Evolutionary conservation across 1,284 basidiomycete genomes (phyloP), one percentile per base, ranked within the genome.

Genomic region (Boletus semigastroideus): DNA sequence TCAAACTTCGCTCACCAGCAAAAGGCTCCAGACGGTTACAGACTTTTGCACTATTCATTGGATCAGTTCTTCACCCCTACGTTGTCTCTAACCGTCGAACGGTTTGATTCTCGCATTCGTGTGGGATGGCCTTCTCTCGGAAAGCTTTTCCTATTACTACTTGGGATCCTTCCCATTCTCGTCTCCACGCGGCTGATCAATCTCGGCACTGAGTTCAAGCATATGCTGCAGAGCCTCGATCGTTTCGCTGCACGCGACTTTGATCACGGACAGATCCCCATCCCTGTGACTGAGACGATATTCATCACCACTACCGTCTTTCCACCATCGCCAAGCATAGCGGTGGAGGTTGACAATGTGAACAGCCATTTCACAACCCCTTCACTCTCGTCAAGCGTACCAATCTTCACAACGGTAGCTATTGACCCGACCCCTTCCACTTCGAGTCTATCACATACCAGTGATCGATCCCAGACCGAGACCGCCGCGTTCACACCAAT

Each of bases 11-110:
- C 54, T 37, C 56, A 68, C 22, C 63, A 69, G 14, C 57, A 58
- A 43, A 60, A 63, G 61, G 46, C 53, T 16, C 46, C 49, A 34
- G 52, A 52, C 2, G 53, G 69, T 19, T 70, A 69, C 53, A 74
- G 71, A 56, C 66, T 87, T 10, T 66, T 83, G 28, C 80, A 82
- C 52, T 81, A 78, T 59, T 78, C 78, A 5, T 59, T 83, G 60
- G 72, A 76, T 42, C 78, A 78, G 48, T 79, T 78, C 59, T 84
- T 83, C 64, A 76, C 78, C 60, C 82, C 85, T 4, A 71, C 71
- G 25, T 62, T 86, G 22, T 74, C 72, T 41, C 54, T 83, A 28
- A 59, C 52, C 9, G 42, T 77, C 17, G 62, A 64, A 44, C 69
- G 62, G 22, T 51, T 48, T 33, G 30, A 48, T 17, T 56, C 56